These are phyloP conservation scores for Ganoderma multipileum DNA, from an alignment of 1,284 basidiomycete genomes.

Conservation along the genomic window DNA sequence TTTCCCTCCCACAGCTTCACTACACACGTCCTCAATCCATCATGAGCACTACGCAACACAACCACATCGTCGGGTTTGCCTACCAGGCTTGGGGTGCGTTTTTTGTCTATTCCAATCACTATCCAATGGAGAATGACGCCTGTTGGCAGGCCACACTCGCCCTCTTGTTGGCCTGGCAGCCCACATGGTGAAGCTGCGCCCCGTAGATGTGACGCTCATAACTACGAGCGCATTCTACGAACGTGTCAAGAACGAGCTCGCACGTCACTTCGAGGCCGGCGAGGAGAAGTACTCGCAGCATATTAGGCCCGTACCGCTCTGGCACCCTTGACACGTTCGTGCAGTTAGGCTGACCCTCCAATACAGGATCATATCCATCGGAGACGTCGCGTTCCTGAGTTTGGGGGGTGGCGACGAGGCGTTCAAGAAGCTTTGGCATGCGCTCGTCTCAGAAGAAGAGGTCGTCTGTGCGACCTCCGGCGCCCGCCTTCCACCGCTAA, in stretches of 20 bases:
- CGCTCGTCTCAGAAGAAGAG: not conserved
- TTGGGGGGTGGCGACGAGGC: not conserved
- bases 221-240: not conserved
- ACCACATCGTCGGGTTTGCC: not conserved
- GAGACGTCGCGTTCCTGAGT: not conserved
- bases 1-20: not conserved
- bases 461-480: not conserved
- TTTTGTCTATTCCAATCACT: not conserved
- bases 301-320: not conserved
- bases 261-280: not conserved
- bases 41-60: not conserved
- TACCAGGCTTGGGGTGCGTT: not conserved
- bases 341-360: not conserved
- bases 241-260: not conserved
- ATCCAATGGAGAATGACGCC: not conserved
- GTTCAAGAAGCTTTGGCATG: not conserved
- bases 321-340: not conserved
- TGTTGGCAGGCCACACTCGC: not conserved
- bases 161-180: not conserved
- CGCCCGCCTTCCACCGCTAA: constrained; percentile 1
- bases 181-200: not conserved
- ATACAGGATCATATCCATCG: constrained; percentile 20
- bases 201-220: not conserved
- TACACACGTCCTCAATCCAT: not conserved
- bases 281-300: not conserved